Base-by-base conservation (phyloP, 306 rosid genomes). In the Quercus cerris region DNA sequence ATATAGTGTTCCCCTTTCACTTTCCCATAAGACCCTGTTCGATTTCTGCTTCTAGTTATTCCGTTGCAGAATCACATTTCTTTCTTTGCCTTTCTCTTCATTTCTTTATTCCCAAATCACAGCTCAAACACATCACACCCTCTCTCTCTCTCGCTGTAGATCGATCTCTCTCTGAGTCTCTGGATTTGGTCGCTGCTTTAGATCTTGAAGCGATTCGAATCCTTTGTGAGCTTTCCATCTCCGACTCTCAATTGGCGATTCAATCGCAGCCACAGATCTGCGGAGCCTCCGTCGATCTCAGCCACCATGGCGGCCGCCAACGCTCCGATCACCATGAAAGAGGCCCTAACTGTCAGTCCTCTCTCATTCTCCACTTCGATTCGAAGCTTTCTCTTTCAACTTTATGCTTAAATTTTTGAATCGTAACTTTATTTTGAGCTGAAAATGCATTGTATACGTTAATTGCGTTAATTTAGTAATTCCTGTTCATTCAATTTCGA, bases 311-410 rank as follows among this genome's bases (percentile, higher is more conserved):
- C 98, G 85, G 93, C 98, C 13, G 97, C 98, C 55, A 94, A 81
- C 82, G 98, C 98, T 81, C 98, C 98, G 85, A 91, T 94, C 93
- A 84, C 97, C 94, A 94, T 94, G 98, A 86, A 82, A 79, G 98
- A 94, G 85, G 92, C 97, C 38, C 79, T 94, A 74, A 94, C 98
- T 74, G 98, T 94, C 7, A 86, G 93, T 85, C 62, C 82, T 82
- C 66, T 54, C 51, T 61, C 74, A 12, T 58, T 56, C 69, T 57
- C 9, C 27, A 4, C 58, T 67, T 69, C 12, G 61, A 44, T 80
- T 73, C 38, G 52, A 19, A 67, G 55, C 49, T 67, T 78, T 8
- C 51, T 27, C 56, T 78, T 19, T 33, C 27, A 35, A n/a, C n/a
- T 23, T 3, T 59, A 3, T 81, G 82, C 74, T 89, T 81, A 81